These are phyloP conservation scores for Coemansia sp. DNA, from an alignment of 192 early-diverging fungal genomes.

Conservation along the genomic window DNA sequence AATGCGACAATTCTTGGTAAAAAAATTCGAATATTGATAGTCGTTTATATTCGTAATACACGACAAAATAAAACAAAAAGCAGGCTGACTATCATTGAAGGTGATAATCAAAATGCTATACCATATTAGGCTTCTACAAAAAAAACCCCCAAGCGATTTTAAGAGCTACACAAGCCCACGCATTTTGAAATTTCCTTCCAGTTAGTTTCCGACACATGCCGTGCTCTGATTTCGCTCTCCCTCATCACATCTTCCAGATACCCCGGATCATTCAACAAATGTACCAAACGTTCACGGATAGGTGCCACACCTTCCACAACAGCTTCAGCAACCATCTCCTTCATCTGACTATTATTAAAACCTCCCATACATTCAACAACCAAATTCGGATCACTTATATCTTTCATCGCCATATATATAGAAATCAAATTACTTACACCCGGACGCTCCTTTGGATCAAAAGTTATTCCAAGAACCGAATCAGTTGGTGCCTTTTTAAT, in stretches of 20 bases:
- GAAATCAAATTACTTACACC: constrained; percentile 79
- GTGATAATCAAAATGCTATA: too few relatives aligned
- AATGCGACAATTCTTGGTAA: too few relatives aligned
- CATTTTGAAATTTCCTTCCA: constrained; percentile 32
- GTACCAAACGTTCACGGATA: constrained; percentile 60
- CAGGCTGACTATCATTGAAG: too few relatives aligned
- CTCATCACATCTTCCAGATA: constrained; percentile 64
- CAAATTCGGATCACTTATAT: constrained; percentile 29
- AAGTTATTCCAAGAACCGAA: constrained; percentile 60
- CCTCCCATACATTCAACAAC: constrained; percentile 53
- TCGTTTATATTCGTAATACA: too few relatives aligned
- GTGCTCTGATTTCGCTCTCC: constrained; percentile 63
- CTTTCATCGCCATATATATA: constrained; percentile 64
- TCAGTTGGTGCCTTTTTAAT: constrained; percentile 74
- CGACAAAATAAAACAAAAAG: too few relatives aligned
- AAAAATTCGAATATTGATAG: too few relatives aligned
- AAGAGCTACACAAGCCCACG: constrained; percentile 3
- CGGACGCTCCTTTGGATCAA: constrained; percentile 65
- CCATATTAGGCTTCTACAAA: too few relatives aligned
- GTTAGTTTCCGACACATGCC: constrained; percentile 56
- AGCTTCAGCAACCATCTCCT: constrained; percentile 67
- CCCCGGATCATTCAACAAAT: constrained; percentile 55
- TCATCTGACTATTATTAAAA: constrained; percentile 60
- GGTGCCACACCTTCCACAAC: constrained; percentile 59
- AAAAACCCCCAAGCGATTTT: too few relatives aligned